Evolutionary conservation across 306 rosid genomes (phyloP).

Genomic region (Trifolium fragiferum): DNA sequence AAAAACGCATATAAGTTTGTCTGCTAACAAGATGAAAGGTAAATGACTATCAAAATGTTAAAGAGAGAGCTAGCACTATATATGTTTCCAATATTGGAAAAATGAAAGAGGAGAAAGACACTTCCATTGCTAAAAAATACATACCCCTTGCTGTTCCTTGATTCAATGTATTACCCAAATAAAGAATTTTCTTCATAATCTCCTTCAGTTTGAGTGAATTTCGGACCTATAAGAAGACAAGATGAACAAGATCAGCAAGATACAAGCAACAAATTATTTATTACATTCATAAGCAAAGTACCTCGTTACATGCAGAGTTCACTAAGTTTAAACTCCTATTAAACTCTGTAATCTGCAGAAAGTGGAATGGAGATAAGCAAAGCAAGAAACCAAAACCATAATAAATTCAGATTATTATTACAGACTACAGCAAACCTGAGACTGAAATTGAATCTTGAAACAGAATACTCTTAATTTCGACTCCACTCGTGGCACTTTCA

Average conservation of each 20-base stretch:
- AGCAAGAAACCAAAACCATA: conserved; percentile 39
- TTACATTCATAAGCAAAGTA: conserved; percentile 47
- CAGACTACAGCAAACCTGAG: conserved; percentile 74
- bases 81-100: conserved; percentile 24
- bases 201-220: conserved; percentile 83
- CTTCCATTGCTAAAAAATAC: conserved; percentile 33
- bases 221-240: conserved; percentile 62
- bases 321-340: conserved; percentile 75
- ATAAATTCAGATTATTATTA: conserved; percentile 31
- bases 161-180: conserved; percentile 85
- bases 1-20: neutral
- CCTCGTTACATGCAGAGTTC: conserved; percentile 89
- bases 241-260: conserved; percentile 40
- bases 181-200: conserved; percentile 84
- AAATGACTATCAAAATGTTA: conserved; percentile 8
- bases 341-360: conserved; percentile 77
- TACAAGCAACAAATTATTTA: conserved; percentile 12
- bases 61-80: conserved; percentile 30
- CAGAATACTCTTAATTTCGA: conserved; percentile 91
- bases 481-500: conserved; percentile 97
- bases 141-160: conserved; percentile 99
- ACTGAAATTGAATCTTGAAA: conserved; percentile 84
- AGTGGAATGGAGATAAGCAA: conserved; percentile 37
- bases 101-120: conserved; percentile 30
- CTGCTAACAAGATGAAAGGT: conserved; percentile 14